Evolutionary conservation across 495 filamentous ascomycete genomes (phyloP).

Genomic region (Opeltia flavorubescens): DNA sequence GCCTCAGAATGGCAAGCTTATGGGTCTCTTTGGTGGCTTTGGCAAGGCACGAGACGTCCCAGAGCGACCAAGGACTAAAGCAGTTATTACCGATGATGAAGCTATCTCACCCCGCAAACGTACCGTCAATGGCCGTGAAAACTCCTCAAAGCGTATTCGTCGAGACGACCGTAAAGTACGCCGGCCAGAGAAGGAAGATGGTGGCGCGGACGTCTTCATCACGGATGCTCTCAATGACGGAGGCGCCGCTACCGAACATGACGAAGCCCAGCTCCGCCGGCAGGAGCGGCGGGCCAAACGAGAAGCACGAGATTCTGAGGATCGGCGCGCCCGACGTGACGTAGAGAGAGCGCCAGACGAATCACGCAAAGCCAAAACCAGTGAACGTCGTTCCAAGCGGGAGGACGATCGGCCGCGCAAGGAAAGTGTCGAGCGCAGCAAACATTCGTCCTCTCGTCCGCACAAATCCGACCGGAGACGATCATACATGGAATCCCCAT

Average conservation of each 20-base stretch:
- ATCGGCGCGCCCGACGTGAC: constrained; percentile 27
- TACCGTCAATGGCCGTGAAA: constrained; percentile 22
- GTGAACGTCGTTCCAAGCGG: constrained; percentile 27
- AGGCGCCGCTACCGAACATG: constrained; percentile 31
- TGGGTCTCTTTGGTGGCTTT: constrained; percentile 34
- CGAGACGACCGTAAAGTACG: constrained; percentile 28
- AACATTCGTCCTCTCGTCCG: constrained; percentile 10
- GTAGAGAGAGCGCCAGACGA: constrained; percentile 22
- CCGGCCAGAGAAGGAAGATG: constrained; percentile 27
- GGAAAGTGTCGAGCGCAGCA: constrained; percentile 1
- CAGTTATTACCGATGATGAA: constrained; percentile 12
- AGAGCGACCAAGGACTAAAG: constrained; percentile 11
- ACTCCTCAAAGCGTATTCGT: constrained; percentile 24
- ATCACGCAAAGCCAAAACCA: constrained; percentile 14
- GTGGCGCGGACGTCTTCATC: constrained; percentile 29
- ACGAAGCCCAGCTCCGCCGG: constrained; percentile 37
- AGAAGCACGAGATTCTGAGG: constrained; percentile 30
- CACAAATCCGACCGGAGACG: constrained; percentile 14
- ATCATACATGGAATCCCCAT: constrained; percentile 9
- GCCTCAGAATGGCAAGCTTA: constrained; percentile 30
- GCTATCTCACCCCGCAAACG: constrained; percentile 13
- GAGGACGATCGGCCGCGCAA: constrained; percentile 25
- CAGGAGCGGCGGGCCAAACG: constrained; percentile 32
- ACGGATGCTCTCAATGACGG: constrained; percentile 25
- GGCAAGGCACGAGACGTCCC: constrained; percentile 20